Evolutionary conservation across 768 basidiomycete species (phyloP).

Genomic region (Neoboletus magnificus): DNA sequence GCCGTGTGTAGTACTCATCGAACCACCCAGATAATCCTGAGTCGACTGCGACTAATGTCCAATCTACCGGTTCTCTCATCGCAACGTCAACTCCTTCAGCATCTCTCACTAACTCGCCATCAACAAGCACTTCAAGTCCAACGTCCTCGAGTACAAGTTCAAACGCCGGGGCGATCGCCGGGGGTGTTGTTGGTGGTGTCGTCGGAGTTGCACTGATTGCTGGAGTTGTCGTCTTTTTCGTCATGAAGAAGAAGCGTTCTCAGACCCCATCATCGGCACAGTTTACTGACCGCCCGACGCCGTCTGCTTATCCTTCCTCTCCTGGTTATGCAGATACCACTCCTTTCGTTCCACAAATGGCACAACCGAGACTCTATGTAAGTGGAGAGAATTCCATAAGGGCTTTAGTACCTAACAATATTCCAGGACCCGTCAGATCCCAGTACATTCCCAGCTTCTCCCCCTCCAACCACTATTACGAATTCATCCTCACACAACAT

Average conservation of each 20-base stretch:
- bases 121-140: background rate
- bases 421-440: conserved; percentile 36
- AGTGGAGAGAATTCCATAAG: conserved; percentile 1
- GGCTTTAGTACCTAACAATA: background rate
- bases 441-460: conserved; percentile 33
- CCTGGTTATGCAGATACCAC: conserved; percentile 6
- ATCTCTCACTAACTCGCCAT: background rate
- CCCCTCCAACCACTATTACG: conserved; percentile 11
- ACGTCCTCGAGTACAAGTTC: background rate
- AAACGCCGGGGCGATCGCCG: background rate
- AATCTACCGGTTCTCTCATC: background rate
- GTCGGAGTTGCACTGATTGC: background rate
- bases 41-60: background rate
- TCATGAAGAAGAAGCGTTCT: background rate
- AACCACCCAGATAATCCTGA: background rate
- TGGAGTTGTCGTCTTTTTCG: background rate
- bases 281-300: no score
- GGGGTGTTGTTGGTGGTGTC: background rate
- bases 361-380: conserved; percentile 30
- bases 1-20: background rate
- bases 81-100: background rate
- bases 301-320: background rate
- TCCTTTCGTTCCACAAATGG: conserved; percentile 16
- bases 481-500: conserved; percentile 5
- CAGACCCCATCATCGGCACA: background rate